phyloP scores from a whole-genome alignment of 148 eudicot genomes.

The Rhododendron vialii region DNA sequence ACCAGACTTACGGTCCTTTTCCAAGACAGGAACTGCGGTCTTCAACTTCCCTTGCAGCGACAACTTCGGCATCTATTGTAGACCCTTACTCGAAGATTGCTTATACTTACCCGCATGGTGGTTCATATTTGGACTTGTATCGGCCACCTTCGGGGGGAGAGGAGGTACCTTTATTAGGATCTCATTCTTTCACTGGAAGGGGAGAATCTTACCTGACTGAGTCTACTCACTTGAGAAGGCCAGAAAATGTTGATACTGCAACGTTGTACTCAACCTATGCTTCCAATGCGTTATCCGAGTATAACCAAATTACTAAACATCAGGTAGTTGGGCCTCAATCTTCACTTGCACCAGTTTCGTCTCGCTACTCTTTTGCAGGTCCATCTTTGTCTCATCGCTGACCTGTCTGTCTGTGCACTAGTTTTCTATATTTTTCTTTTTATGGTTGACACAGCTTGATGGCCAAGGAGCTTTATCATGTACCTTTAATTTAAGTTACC shows the following conservation, averaged over 20 bases:
- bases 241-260: slow-evolving; percentile 16
- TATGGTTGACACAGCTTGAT: not conserved
- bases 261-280: slow-evolving; percentile 27
- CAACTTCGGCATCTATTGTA: not conserved
- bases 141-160: slow-evolving; percentile 21
- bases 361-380: slow-evolving; percentile 63
- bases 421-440: not conserved
- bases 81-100: slow-evolving; percentile 11
- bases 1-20: not conserved
- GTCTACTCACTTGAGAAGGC: not conserved
- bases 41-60: not conserved
- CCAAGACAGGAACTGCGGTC: slow-evolving; percentile 9
- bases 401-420: not conserved
- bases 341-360: slow-evolving; percentile 43
- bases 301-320: slow-evolving; percentile 21
- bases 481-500: not conserved
- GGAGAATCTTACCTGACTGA: not conserved
- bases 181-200: slow-evolving; percentile 17
- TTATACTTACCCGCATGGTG: slow-evolving; percentile 25
- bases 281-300: slow-evolving; percentile 20
- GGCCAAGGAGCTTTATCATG: not conserved
- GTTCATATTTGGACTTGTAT: slow-evolving; percentile 44
- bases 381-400: slow-evolving; percentile 12
- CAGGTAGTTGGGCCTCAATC: not conserved
- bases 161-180: slow-evolving; percentile 24